Conservation (phyloP, 2,329 filamentous ascomycete species). For the Rugonectria rugulosa region DNA sequence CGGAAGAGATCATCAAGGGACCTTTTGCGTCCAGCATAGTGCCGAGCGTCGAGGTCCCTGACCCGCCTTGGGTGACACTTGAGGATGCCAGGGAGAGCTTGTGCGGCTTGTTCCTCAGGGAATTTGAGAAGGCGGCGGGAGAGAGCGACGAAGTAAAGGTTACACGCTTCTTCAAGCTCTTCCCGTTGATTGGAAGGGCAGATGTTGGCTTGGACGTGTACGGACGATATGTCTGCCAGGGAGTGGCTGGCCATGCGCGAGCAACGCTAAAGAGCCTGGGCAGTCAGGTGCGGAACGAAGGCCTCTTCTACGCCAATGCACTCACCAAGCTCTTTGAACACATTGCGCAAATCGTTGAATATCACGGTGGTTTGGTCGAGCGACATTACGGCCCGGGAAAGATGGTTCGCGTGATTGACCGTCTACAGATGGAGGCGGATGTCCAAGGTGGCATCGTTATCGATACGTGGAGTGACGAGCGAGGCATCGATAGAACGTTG, state of each 20-base stretch:
- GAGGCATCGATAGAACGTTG: constrained; percentile 81
- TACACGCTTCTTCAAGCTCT: constrained; percentile 97
- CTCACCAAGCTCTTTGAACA: constrained; percentile 95
- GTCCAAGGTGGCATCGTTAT: constrained; percentile 95
- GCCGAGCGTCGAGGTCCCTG: constrained; percentile 93
- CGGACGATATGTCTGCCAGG: constrained; percentile 93
- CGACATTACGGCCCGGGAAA: constrained; percentile 91
- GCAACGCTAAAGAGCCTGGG: constrained; percentile 75
- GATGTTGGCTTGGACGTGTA: constrained; percentile 95
- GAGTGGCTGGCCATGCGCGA: constrained; percentile 85
- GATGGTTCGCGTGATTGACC: constrained; percentile 94
- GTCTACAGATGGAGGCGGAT: constrained; percentile 92
- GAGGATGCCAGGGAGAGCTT: constrained; percentile 88
- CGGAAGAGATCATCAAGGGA: constrained; percentile 79
- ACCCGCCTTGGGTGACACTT: constrained; percentile 86
- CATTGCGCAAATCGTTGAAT: constrained; percentile 94
- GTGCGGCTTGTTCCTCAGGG: constrained; percentile 87
- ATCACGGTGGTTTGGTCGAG: constrained; percentile 89
- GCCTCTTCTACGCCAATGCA: constrained; percentile 90
- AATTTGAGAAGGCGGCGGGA: constrained; percentile 90
- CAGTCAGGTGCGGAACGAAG: constrained; percentile 64
- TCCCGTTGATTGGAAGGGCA: constrained; percentile 88
- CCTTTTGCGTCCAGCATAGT: constrained; percentile 92
- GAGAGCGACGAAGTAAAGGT: constrained; percentile 90
- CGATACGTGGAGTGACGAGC: constrained; percentile 94